These are phyloP conservation scores for Apiospora aurea DNA, from an alignment of 2,329 filamentous ascomycete genomes.

Conservation along the genomic window DNA sequence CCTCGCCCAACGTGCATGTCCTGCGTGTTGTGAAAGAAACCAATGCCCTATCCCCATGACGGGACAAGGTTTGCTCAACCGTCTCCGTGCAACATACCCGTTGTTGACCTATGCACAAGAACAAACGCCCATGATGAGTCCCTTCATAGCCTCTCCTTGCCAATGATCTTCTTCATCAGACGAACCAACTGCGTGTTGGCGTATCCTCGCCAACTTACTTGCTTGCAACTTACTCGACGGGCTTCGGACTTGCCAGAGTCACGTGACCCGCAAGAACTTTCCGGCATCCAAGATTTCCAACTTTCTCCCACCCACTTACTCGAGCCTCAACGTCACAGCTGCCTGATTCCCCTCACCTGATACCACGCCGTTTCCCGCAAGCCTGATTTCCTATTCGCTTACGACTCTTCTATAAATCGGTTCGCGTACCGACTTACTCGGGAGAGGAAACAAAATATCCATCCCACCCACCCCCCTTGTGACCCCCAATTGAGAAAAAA, in stretches of 20 bases:
- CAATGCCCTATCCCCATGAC: not conserved
- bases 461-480: constrained; percentile 15
- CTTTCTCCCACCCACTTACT: constrained; percentile 19
- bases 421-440: constrained; percentile 3
- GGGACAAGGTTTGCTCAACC: not conserved
- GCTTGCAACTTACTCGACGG: not conserved
- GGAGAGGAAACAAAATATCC: constrained; percentile 6
- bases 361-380: not conserved
- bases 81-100: not conserved
- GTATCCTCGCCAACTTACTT: not conserved
- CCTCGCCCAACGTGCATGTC: not conserved
- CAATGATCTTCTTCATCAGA: not conserved
- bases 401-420: constrained; percentile 18
- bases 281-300: constrained; percentile 23
- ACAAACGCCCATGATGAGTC: not conserved
- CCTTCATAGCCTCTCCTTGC: not conserved
- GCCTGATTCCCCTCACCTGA: constrained; percentile 10
- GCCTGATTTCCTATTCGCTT: constrained; percentile 7
- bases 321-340: constrained; percentile 12
- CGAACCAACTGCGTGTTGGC: not conserved
- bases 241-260: not conserved
- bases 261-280: constrained; percentile 22
- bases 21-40: not conserved
- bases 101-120: not conserved
- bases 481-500: not conserved